Conservation (phyloP, 2,329 filamentous ascomycete genomes). For the Amauroascus verrucosus region DNA sequence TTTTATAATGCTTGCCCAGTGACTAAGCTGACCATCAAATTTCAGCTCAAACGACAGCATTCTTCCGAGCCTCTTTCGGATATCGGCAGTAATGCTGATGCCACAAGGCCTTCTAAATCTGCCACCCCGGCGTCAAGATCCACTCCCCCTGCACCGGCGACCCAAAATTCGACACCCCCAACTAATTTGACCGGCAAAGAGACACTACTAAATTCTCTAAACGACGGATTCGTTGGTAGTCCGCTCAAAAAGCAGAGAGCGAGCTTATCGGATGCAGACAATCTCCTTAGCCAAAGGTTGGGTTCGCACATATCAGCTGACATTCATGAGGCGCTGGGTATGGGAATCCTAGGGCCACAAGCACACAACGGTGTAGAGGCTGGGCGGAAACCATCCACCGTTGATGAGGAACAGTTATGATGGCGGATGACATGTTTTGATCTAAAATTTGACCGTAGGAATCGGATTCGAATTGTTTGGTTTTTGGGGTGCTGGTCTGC, state of each 20-base stretch:
- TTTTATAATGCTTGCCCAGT: background rate
- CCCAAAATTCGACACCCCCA: slow-evolving; percentile 31
- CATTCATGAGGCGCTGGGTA: slow-evolving; percentile 30
- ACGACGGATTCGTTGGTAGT: slow-evolving; percentile 34
- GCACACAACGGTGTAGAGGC: background rate
- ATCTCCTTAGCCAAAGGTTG: slow-evolving; percentile 32
- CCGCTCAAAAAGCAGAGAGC: slow-evolving; percentile 40
- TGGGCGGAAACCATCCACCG: slow-evolving; percentile 6
- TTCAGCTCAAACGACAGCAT: slow-evolving; percentile 55
- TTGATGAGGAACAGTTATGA: slow-evolving; percentile 13
- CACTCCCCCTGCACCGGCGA: slow-evolving; percentile 25
- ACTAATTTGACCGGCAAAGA: slow-evolving; percentile 15
- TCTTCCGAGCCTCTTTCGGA: slow-evolving; percentile 47
- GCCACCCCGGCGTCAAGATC: slow-evolving; percentile 30
- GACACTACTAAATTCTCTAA: slow-evolving; percentile 19
- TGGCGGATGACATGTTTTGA: background rate
- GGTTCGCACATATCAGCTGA: slow-evolving; percentile 31
- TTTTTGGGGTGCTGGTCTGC: background rate
- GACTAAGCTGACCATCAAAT: slow-evolving; percentile 3
- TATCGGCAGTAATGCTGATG: slow-evolving; percentile 25
- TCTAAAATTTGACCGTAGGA: background rate
- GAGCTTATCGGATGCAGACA: slow-evolving; percentile 36
- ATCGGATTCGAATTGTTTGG: background rate
- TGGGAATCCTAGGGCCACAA: background rate
- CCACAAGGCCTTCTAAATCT: slow-evolving; percentile 35